These are phyloP conservation scores for Thielaviopsis punctulata DNA, from an alignment of 2,329 filamentous ascomycete species.

Conservation along the genomic window DNA sequence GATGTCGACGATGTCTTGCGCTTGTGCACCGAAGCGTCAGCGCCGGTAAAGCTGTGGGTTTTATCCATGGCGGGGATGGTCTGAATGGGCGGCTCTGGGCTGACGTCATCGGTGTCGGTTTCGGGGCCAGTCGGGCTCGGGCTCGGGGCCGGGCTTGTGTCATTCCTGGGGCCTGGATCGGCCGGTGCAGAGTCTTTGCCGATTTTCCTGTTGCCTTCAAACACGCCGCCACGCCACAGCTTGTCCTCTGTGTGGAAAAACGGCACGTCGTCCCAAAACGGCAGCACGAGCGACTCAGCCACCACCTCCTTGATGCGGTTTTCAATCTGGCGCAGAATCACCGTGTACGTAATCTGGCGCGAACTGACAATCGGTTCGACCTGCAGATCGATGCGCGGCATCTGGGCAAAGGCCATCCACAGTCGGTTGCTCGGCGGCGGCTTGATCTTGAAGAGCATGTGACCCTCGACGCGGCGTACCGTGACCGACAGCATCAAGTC, in stretches of 20 bases:
- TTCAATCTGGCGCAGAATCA: slow-evolving; percentile 86
- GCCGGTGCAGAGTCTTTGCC: too few relatives aligned
- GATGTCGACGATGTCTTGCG: slow-evolving; percentile 4
- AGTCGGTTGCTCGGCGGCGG: slow-evolving; percentile 86
- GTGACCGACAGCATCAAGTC: slow-evolving; percentile 76
- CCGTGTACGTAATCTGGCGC: slow-evolving; percentile 83
- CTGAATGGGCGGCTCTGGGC: slow-evolving; percentile 2
- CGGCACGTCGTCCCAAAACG: slow-evolving; percentile 91
- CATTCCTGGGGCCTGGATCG: too few relatives aligned
- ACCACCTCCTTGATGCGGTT: slow-evolving; percentile 88
- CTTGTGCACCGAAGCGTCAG: slow-evolving; percentile 19
- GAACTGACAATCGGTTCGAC: slow-evolving; percentile 92
- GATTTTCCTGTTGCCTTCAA: slow-evolving; percentile 37
- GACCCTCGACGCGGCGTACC: slow-evolving; percentile 70
- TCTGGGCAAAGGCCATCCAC: slow-evolving; percentile 92
- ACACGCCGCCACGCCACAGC: slow-evolving; percentile 72
- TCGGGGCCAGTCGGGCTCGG: neutral
- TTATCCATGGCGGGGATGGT: slow-evolving; percentile 29
- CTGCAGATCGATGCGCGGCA: slow-evolving; percentile 84
- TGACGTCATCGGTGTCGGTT: neutral
- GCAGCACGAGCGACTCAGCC: slow-evolving; percentile 75
- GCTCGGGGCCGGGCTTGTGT: neutral
- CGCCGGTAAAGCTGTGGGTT: slow-evolving; percentile 31
- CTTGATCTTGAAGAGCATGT: slow-evolving; percentile 73
- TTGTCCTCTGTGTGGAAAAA: slow-evolving; percentile 73